Evolutionary conservation across 257 asterid species (phyloP).

Genomic region (Cordia subcordata): DNA sequence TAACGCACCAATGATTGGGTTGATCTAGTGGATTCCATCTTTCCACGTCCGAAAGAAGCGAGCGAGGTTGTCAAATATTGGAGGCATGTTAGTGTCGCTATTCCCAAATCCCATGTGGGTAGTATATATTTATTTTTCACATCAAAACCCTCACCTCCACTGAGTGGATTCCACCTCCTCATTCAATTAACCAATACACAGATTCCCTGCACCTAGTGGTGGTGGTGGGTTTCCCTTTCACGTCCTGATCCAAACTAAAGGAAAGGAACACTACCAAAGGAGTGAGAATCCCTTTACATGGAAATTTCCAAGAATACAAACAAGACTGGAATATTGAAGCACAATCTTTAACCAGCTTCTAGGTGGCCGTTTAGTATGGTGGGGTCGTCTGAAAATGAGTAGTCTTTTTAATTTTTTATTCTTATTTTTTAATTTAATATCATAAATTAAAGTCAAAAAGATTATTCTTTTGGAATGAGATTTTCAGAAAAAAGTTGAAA

Average conservation of each 20-base stretch:
- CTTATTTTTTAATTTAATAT: no score
- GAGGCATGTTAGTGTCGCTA: conserved; percentile 44
- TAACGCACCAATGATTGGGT: not conserved
- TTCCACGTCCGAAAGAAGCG: no score
- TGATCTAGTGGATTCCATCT: conserved; percentile 46
- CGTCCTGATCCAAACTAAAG: conserved; percentile 37
- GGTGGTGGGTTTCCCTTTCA: conserved; percentile 55
- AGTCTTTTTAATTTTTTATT: no score
- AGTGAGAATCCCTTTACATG: not conserved
- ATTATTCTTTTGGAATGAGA: no score
- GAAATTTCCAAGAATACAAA: not conserved
- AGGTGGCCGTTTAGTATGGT: no score
- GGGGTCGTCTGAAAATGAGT: no score
- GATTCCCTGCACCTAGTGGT: conserved; percentile 35
- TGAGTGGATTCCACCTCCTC: conserved; percentile 73
- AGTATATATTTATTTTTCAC: conserved; percentile 26
- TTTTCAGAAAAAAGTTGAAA: no score
- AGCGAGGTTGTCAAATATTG: conserved; percentile 40
- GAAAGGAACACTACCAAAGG: not conserved
- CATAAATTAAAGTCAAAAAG: no score
- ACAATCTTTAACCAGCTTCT: conserved; percentile 4
- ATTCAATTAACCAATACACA: conserved; percentile 41
- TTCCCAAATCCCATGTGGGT: conserved; percentile 38
- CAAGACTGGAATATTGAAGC: conserved; percentile 1
- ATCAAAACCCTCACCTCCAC: conserved; percentile 29